Percentiles rank a stretch among this genome's conserved stretches.
phyloP scores from a whole-genome alignment of 2,329 filamentous ascomycete species.

The Fusarium multiceps region DNA sequence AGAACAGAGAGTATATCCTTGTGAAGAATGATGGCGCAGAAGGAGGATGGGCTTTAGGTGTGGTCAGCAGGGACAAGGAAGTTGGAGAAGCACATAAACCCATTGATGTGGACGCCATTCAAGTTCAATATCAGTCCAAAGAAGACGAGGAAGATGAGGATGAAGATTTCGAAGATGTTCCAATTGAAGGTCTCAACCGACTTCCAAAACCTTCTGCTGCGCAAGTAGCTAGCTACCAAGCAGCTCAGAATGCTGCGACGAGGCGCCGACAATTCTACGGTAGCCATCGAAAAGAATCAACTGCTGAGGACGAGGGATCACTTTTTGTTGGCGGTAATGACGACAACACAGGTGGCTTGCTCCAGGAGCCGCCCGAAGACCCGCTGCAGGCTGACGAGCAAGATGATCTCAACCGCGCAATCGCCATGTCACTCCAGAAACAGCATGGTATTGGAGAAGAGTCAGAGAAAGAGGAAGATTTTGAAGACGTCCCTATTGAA shows the following conservation, averaged over 20 bases:
- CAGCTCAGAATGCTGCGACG: constrained; percentile 42
- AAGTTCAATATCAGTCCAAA: constrained; percentile 66
- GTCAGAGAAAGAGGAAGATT: constrained; percentile 56
- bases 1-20: constrained; percentile 91
- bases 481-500: constrained; percentile 61
- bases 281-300: constrained; percentile 23
- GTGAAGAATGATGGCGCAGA: constrained; percentile 96
- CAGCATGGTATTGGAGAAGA: constrained; percentile 59
- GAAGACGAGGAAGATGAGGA: constrained; percentile 76
- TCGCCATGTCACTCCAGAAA: constrained; percentile 84
- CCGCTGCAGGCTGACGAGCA: constrained; percentile 54
- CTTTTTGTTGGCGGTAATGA: constrained; percentile 58
- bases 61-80: constrained; percentile 87
- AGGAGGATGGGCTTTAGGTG: constrained; percentile 94
- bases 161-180: constrained; percentile 90
- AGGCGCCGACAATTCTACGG: constrained; percentile 47
- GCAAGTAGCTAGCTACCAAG: constrained; percentile 40
- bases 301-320: constrained; percentile 56
- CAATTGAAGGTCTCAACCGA: constrained; percentile 88
- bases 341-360: constrained; percentile 33
- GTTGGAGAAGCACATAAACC: constrained; percentile 84
- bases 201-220: constrained; percentile 69
- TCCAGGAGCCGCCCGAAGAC: constrained; percentile 53
- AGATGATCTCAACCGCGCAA: constrained; percentile 80
- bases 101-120: constrained; percentile 85